phyloP scores from a whole-genome alignment of 1,284 basidiomycete species.

The Ustilago loliicola region DNA sequence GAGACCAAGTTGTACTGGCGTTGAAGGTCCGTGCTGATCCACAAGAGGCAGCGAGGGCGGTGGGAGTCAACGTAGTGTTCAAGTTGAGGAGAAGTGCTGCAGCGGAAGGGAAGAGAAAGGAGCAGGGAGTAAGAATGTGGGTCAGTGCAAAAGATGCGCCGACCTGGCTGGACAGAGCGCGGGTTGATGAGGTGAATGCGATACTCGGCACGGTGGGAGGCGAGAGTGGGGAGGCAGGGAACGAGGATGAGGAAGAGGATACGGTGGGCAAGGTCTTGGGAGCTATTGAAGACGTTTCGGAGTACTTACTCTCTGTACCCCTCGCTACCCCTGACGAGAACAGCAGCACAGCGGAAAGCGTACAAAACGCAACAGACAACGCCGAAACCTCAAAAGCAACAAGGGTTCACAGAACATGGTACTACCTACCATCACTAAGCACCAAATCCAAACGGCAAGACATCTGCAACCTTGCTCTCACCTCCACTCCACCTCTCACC shows the following conservation, averaged over 20 bases:
- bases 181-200: slow-evolving; percentile 27
- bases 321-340: neutral
- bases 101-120: neutral
- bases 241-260: slow-evolving; percentile 24
- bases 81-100: slow-evolving; percentile 11
- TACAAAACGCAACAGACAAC: neutral
- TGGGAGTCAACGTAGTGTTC: slow-evolving; percentile 35
- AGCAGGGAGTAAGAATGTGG: slow-evolving; percentile 22
- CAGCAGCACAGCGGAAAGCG: neutral
- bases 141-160: slow-evolving; percentile 29
- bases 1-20: slow-evolving; percentile 27
- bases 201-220: neutral
- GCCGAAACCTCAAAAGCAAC: neutral
- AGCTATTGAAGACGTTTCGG: slow-evolving; percentile 29
- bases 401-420: slow-evolving; percentile 51
- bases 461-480: slow-evolving; percentile 43
- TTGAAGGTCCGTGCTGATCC: slow-evolving; percentile 29
- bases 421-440: slow-evolving; percentile 56
- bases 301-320: slow-evolving; percentile 21
- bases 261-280: slow-evolving; percentile 7
- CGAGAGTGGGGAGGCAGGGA: neutral
- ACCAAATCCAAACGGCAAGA: slow-evolving; percentile 51
- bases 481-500: slow-evolving; percentile 32
- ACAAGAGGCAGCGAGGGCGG: neutral
- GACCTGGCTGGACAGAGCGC: slow-evolving; percentile 26